phyloP scores from a whole-genome alignment of 768 basidiomycete species.

The Tricholoma saponaceum region DNA sequence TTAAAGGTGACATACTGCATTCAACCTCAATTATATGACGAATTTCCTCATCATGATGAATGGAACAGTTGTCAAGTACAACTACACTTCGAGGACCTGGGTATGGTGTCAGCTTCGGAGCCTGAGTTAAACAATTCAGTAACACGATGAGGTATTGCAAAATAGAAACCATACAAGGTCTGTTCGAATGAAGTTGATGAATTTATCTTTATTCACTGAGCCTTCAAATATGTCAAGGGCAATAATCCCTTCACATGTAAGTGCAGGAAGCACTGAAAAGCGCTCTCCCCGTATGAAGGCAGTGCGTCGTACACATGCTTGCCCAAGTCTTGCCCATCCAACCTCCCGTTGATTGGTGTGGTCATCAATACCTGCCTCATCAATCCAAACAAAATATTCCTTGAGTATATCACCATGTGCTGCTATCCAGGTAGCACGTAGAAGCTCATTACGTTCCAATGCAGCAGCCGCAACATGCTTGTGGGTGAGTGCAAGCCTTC shows the following conservation, averaged over 20 bases:
- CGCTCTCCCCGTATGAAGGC: conserved; percentile 21
- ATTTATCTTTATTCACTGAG: conserved; percentile 25
- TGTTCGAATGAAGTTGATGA: conserved; percentile 22
- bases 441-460: conserved; percentile 24
- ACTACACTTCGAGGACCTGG: background rate
- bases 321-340: conserved; percentile 19
- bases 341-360: conserved; percentile 15
- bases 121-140: background rate
- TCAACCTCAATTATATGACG: background rate
- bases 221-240: conserved; percentile 27
- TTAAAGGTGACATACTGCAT: background rate
- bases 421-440: conserved; percentile 18
- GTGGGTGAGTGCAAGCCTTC: conserved; percentile 13
- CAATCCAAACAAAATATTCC: conserved; percentile 22
- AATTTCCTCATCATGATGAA: background rate
- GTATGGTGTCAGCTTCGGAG: background rate
- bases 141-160: conserved; percentile 1
- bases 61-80: background rate
- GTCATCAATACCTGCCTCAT: conserved; percentile 26
- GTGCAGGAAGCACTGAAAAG: conserved; percentile 23
- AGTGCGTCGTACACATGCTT: conserved; percentile 18
- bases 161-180: conserved; percentile 15
- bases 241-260: conserved; percentile 22
- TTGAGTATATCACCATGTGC: conserved; percentile 13
- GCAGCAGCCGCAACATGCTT: conserved; percentile 22